A percentile compares a stretch with the other conserved stretches of the same genome.
Evolutionary conservation across 2,329 filamentous ascomycete species (phyloP).

Genomic region (Herpotrichia juniperi): DNA sequence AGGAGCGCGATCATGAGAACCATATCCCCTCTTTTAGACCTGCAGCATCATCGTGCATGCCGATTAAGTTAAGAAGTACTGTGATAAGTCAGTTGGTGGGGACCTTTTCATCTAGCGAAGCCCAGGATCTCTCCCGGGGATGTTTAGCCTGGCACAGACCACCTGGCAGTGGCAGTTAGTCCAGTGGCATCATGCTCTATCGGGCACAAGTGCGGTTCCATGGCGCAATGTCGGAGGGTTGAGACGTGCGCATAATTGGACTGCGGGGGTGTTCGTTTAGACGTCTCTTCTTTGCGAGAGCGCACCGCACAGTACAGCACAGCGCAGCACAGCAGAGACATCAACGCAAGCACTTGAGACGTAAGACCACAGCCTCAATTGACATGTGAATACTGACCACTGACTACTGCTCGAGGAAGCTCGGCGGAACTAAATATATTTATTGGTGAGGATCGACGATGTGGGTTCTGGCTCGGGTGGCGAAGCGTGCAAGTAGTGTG

Average conservation of each 20-base stretch:
- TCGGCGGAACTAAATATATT: no score
- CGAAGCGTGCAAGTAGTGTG: background rate
- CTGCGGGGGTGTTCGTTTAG: background rate
- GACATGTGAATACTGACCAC: background rate
- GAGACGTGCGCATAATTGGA: background rate
- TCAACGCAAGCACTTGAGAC: background rate
- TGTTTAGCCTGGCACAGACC: background rate
- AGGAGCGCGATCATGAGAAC: background rate
- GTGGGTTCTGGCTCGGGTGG: background rate
- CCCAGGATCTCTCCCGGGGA: background rate
- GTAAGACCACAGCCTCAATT: no score
- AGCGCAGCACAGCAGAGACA: background rate
- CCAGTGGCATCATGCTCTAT: background rate
- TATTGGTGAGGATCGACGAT: background rate
- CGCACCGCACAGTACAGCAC: no score
- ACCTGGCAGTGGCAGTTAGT: background rate
- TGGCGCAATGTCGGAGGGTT: conserved; percentile 1
- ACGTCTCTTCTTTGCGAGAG: background rate
- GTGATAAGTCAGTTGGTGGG: background rate
- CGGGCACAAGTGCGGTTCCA: conserved; percentile 1
- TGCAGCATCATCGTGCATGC: background rate
- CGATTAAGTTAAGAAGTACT: background rate
- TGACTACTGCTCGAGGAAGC: background rate
- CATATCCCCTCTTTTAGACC: background rate
- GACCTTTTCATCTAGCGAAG: conserved; percentile 1